Evolutionary conservation across 108 stramenopile species (phyloP), one percentile per base, ranked within the genome.

Genomic region (Cylindrotheca fusiformis): DNA sequence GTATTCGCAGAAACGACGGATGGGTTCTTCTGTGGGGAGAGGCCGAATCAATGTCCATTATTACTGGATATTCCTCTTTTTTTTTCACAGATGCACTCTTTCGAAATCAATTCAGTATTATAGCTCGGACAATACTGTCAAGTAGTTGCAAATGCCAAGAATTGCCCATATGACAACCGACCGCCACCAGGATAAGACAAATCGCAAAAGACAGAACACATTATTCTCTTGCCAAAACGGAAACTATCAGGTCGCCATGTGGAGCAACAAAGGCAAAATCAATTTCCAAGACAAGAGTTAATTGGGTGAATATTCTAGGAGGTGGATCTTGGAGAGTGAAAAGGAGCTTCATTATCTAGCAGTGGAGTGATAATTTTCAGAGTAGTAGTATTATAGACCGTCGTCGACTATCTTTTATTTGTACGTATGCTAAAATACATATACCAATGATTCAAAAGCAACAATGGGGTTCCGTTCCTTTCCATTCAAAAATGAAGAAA

Each of bases 111-210:
- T 46, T 27, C 20, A 3, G 27, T 31, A 32, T 26, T 67, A 33
- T 41, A 41, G 41, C 32, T 68, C 0, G 52, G 67, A 20, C 67
- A 68, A 44, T 68, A 55, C 44, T 68, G 53, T 31, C 26, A 31
- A 2, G 20, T 68, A 18, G n/a, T n/a, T n/a, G 58, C 58, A 12
- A 55, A 49, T 33, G 28, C 67, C n/a, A n/a, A n/a, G n/a, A 5
- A 23, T 59, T 21, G 67, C 58, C 22, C 49, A 58, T 22, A 18
- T 50, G 3, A 5, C 41, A 0, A 18, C 21, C n/a, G 8, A 4
- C 23, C 32, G n/a, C n/a, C n/a, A n/a, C n/a, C n/a, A n/a, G n/a
- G n/a, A n/a, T n/a, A 52, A 25, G 57, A 41, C 28, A 48, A 60
- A 20, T 31, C n/a, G 2, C 6, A 21, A 12, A 48, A 67, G 48